Base-by-base conservation (phyloP, 352 stramenopile genomes). In the Pythium guiyangense region DNA sequence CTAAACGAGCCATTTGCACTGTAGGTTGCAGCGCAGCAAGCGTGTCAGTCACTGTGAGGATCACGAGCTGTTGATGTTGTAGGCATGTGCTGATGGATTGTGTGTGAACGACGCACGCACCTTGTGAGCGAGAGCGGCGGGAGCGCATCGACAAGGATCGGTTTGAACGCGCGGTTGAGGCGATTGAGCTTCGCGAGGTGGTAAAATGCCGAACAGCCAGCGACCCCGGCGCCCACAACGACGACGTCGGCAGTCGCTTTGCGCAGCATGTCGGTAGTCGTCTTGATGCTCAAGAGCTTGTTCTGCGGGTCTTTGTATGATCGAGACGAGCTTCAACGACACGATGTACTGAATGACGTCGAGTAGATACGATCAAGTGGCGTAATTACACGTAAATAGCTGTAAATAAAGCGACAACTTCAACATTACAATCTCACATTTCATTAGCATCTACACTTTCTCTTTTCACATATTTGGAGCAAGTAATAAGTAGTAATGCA, bases 161-260 rank as follows among this genome's bases (percentile, higher is more conserved):
- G 77, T 52, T 86, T 88, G 71, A 91, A 91, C 9, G 60, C 48
- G 3, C 63, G 66, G 43, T 86, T 86, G 40, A 61, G 51, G 29
- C 72, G 73, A 70, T 89, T 91, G 53, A 88, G 58, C 4, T 75
- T 72, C n/a, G 81, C 73, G 22, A 92, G 54, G 59, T 88, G 69
- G 67, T 88, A 92, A 67, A 88, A 92, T 10, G 81, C 81, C 14
- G 79, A 92, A 69, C 81, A 90, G 4, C 81, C 81, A 1, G 81
- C 81, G 37, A 92, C 79, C 20, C 81, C 81, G 9, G 81, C 81
- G 50, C 81, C 81, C 10, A 92, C 72, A 15, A 92, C 66, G 34
- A 92, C 81, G 31, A 89, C 79, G 58, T 92, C 81, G 49, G 73
- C 79, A 34, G 70, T 68, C 1, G 53, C 57, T 60, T 85, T 85